These are phyloP conservation scores for Cordyceps javanica DNA, from an alignment of 2,329 filamentous ascomycete genomes.

Conservation along the genomic window DNA sequence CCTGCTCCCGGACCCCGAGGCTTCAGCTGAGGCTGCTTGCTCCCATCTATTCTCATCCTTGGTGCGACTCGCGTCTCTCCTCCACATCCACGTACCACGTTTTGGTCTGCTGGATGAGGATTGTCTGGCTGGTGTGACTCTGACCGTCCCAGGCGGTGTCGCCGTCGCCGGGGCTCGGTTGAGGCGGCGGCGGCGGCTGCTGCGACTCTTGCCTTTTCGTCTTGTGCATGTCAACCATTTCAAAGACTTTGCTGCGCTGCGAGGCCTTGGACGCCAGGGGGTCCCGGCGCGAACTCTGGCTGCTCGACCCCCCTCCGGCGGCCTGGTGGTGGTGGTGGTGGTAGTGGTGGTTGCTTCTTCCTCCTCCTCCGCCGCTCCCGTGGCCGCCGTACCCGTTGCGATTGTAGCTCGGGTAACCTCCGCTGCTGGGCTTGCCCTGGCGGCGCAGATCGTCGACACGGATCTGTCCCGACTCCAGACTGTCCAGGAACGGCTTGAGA, in stretches of 20 bases:
- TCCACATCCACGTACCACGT: constrained; percentile 14
- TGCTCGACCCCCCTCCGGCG: not conserved
- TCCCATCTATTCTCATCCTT: too few species aligned
- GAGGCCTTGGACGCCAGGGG: constrained; percentile 10
- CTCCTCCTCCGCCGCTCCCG: constrained; percentile 8
- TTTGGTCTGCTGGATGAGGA: constrained; percentile 13
- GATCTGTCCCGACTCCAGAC: constrained; percentile 13
- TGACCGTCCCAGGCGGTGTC: constrained; percentile 10
- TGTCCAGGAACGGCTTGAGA: constrained; percentile 14
- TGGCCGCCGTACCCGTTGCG: constrained; percentile 15
- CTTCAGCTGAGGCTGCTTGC: not conserved
- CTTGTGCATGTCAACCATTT: constrained; percentile 12
- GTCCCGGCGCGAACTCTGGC: not conserved
- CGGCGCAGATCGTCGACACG: constrained; percentile 12
- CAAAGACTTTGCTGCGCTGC: constrained; percentile 10
- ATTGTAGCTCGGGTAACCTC: constrained; percentile 11
- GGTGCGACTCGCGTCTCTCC: not conserved
- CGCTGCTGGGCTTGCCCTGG: constrained; percentile 13
- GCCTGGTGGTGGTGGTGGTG: too few species aligned
- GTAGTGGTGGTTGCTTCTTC: not conserved
- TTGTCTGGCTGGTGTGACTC: constrained; percentile 11
- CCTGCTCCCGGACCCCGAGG: not conserved
- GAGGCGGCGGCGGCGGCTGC: not conserved
- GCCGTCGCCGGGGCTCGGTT: not conserved
- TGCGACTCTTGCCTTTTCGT: not conserved